Evolutionary conservation across 2,329 filamentous ascomycete species (phyloP), one percentile per base, ranked within the genome.

Genomic region (Fusarium fujikuroi): DNA sequence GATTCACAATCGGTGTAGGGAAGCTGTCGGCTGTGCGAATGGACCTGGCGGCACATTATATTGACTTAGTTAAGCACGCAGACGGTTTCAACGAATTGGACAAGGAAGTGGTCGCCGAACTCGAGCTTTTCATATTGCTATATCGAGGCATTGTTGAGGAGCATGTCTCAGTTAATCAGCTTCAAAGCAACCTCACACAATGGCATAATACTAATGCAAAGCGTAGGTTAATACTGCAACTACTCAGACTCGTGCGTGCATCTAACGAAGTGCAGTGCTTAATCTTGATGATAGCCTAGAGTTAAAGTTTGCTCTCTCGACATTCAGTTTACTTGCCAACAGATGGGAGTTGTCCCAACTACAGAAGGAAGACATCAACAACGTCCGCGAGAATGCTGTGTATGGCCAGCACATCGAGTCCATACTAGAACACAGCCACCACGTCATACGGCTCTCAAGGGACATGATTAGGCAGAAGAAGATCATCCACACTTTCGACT

Each of bases 191-290:
- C 1, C 34, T 53, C 14, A 9, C 9, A 28, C 7, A 39, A 18
- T 53, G 34, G 50, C 14, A 25, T 8, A 15, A 4, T 9, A 2
- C 9, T 1, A 52, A 21, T 19, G 2, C 11, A 15, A 36, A 25
- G 0, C 23, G 49, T 52, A 23, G 7, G 49, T 36, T 25, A 3
- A 19, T 14, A 5, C n/a, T 14, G 1, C 11, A 7, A 19, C 8
- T 7, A 19, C 18, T 15, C 4, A 3, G 3, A 3, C 5, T 15
- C 25, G 11, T 8, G 4, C 2, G 0, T 8, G 32, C 4, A 28
- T 8, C 50, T 53, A 6, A 53, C 23, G 2, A 9, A 4, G 9
- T 0, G 3, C 23, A 53, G 50, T 53, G 18, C 3, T 28, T 2
- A 15, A 18, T 5, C 5, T 16, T 1, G 32, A 28, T 2, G 14